Evolutionary conservation across 1,284 basidiomycete species (phyloP), one percentile per base, ranked within the genome.

Genomic region (Inonotus hispidus): DNA sequence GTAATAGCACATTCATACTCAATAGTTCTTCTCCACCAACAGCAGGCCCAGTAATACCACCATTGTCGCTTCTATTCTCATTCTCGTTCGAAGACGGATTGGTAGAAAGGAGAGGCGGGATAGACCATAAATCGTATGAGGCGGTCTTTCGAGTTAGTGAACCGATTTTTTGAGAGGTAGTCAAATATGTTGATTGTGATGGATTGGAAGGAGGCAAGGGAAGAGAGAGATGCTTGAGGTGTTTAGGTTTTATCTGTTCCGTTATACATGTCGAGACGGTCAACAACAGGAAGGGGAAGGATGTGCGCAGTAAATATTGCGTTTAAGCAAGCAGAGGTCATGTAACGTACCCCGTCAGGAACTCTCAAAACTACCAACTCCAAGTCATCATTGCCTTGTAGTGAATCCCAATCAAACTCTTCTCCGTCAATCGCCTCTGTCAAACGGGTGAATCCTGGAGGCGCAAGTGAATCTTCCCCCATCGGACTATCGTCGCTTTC

Each of bases 341-440:
- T 29, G 8, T 19, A 38, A 76, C 87, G 64, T 68, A 90, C 88
- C 49, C 77, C 77, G 5, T 83, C 80, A 13, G 88, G 88, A 14
- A 84, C 79, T 8, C 88, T 79, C 23, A 91, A 77, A 11, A 90
- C 72, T 82, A 87, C 90, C 3, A 91, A 65, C 67, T 91, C 88
- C 2, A 82, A 67, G 63, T 87, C 77, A 59, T 87, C 78, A 16
- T 80, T 70, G 13, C 55, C 55, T n/a, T 82, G 76, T 3, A 90
- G 64, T 2, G 75, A 70, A 62, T 87, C 85, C 82, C 86, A 91
- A 66, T 89, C 88, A 64, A 88, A 87, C 1, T 77, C 76, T 1
- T 79, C 81, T 3, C 73, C 71, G 59, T 84, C 80, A 0, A 69
- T 70, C 25, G 75, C 72, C 61, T 71, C 50, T 6, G 50, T 52